Base-by-base conservation (phyloP, 208 protist species). In the Phytomonas sp. region DNA sequence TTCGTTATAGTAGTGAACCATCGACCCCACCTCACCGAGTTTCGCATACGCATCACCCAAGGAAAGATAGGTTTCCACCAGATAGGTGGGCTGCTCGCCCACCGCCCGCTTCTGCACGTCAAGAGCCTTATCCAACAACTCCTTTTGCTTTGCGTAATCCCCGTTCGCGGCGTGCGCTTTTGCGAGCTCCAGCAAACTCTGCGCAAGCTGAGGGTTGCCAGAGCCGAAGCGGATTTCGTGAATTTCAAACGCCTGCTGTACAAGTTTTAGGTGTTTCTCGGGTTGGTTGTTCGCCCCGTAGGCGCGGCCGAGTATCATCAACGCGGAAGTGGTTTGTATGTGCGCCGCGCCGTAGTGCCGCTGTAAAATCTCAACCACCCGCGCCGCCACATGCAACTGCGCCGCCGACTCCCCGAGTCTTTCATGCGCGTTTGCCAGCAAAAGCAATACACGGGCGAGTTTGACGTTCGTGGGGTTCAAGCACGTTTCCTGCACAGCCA, bases 321-420 rank as follows among this genome's bases (percentile, higher is more conserved):
- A 83, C 12, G 91, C 84, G 56, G 88, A 72, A 26, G 88, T 84
- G 12, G 86, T 94, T 69, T 94, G 86, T 60, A 86, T 72, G 73
- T 95, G 91, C 26, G 90, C 78, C 11, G 80, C 56, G 59, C 88
- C 86, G 74, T 85, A 95, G 75, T 95, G 91, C 3, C 80, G 82
- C 59, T 73, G 66, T 61, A 93, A 81, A 79, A 95, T 93, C n/a
- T 83, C 79, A 33, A 80, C 67, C 23, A 86, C 91, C 10, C 80
- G 80, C 77, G 85, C 63, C 12, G 88, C 88, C 19, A 77, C 78
- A 29, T 78, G 52, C 64, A 94, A 76, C 69, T 94, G 86, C 26
- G 66, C 69, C 36, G 73, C 71, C 67, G 81, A 76, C 75, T 94
- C 82, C 29, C 84, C 82, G 26, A 90, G 77, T 61, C 91, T 83